Evolutionary conservation across 208 protist species (phyloP), one percentile per base, ranked within the genome.

Genomic region (Acanthamoeba culbertsoni): DNA sequence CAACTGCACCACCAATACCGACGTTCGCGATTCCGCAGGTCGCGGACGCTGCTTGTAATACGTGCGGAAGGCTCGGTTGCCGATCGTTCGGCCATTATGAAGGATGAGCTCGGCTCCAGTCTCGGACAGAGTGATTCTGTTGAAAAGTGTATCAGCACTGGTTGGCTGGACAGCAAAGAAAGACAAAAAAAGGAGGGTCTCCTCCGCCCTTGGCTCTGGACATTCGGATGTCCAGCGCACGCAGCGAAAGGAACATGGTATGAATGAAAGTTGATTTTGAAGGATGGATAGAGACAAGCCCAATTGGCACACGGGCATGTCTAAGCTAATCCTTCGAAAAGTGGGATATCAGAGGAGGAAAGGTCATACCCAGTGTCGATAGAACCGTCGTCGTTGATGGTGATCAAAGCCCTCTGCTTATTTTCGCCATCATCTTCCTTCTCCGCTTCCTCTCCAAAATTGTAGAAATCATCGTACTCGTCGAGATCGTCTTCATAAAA

Each of bases 381-480:
- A 26, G 46, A 63, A 28, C 51, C 77, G 28, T 62, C 51, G 26
- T 88, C 77, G 31, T 88, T 53, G 7, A 62, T 48, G 2, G 68
- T 79, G 37, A 79, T 79, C 20, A 79, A 31, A 12, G 68, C 33
- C 42, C 68, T 3, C 18, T 33, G 6, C 35, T 79, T 79, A 28
- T 79, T 48, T 40, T 88, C 77, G 77, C 45, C 23, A 2, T 88
- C 77, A 0, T 33, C 71, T 33, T 88, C 45, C 77, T 88, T 48
- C 5, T 88, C 77, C 42, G n/a, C n/a, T n/a, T 82, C 71, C 6
- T 86, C 75, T 26, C 45, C 46, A 40, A 96, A 97, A 68, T 97
- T 96, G 91, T 97, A 97, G 46, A 75, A 97, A 33, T 97, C 96
- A 10, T 79, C 62, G 20, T 93, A 95, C 91, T 97, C 96, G 2